Base-by-base conservation (phyloP, 2,329 filamentous ascomycete species). In the Alternaria metachromatica region DNA sequence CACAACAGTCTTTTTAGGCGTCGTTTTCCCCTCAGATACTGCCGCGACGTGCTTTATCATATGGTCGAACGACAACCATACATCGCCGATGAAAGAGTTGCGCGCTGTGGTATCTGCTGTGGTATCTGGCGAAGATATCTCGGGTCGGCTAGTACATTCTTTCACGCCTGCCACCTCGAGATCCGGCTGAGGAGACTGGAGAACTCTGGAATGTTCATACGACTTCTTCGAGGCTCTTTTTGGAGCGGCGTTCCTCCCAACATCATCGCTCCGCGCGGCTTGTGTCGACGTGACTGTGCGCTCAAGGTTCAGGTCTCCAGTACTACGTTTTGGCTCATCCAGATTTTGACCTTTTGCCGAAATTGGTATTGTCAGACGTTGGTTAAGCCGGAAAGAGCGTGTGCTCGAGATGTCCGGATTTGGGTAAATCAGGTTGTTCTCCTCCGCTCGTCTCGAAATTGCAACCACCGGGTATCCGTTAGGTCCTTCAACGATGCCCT, bases 401-500 rank as follows among this genome's bases (percentile, higher is more conserved):
- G 64, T 57, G 5, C 60, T 21, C 3, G 73, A 72, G 2, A 58
- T 71, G 12, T 75, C 69, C 9, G 73, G 68, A 50, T 78, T 78
- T 6, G 60, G 55, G 28, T 78, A 79, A 7, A 68, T 37, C 28
- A 64, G 37, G 25, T 70, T 63, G 8, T 60, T 62, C 3, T 75
- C 72, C 3, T 76, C 70, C 10, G 58, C 64, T 58, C 77, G 76
- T 37, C 74, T 69, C 7, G 76, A 80, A 15, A 78, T 63, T 3
- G 79, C 62, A 12, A 80, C 74, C 9, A 79, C 64, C 3, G 76
- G 77, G 62, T 79, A 74, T 13, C 76, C 71, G 61, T 77, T 78
- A 48, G 78, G 76, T 4, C 73, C 74, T 55, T 79, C 78, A 4
- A 75, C 63, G 4, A 70, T 62, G 23, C 75, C 76, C 55, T 77